phyloP scores from a whole-genome alignment of 208 protist genomes.

The Leishmania lainsoni region DNA sequence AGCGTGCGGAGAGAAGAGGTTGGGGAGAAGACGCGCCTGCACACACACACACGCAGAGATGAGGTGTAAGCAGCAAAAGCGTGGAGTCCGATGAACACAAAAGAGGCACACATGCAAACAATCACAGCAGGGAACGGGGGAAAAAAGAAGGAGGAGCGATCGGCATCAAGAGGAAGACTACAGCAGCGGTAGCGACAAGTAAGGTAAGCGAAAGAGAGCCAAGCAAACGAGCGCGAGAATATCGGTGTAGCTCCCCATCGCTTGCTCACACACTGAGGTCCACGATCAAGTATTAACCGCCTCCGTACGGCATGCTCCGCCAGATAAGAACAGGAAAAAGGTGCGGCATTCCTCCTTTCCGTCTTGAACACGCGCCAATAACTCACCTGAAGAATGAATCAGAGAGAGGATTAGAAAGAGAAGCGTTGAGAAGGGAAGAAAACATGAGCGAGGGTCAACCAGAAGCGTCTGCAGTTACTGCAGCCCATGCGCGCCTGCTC shows the following conservation, averaged over 20 bases:
- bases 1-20: neutral
- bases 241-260: neutral
- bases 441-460: neutral
- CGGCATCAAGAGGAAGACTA: neutral
- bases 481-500: neutral
- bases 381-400: neutral
- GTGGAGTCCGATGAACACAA: neutral
- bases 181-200: neutral
- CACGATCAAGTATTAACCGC: neutral
- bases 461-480: neutral
- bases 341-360: neutral
- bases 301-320: neutral
- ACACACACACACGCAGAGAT: neutral
- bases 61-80: neutral
- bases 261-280: neutral
- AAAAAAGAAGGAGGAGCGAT: neutral
- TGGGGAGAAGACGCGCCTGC: neutral
- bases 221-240: neutral
- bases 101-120: neutral
- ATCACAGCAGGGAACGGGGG: neutral
- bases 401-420: slow-evolving; percentile 5
- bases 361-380: neutral
- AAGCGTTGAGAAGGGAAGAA: neutral
- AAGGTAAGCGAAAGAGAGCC: neutral
- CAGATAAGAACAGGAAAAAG: neutral